Evolutionary conservation across 192 early-diverging fungal genomes (phyloP).

Genomic region (Geosiphon pyriformis): DNA sequence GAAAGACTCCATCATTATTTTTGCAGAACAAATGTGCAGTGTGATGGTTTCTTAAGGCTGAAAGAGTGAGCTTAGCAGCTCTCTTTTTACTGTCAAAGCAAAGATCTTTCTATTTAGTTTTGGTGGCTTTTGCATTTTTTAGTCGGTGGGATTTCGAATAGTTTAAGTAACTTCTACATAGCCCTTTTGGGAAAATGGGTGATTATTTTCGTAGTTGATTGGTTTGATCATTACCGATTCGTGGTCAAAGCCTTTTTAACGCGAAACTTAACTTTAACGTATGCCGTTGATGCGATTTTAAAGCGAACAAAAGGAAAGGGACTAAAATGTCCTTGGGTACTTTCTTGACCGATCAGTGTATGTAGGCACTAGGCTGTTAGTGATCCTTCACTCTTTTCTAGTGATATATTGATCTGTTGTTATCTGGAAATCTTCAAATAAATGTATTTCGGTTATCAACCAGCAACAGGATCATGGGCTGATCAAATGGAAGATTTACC

Average conservation of each 20-base stretch:
- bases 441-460: background rate
- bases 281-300: background rate
- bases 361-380: conserved; percentile 21
- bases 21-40: background rate
- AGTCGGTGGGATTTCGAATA: background rate
- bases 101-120: background rate
- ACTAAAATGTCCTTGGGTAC: conserved; percentile 83
- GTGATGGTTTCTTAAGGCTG: background rate
- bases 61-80: background rate
- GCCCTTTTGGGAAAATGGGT: background rate
- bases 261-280: background rate
- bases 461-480: conserved; percentile 76
- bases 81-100: background rate
- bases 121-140: background rate
- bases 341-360: conserved; percentile 71
- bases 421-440: background rate
- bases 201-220: background rate
- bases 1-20: background rate
- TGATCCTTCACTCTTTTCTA: background rate
- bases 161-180: background rate
- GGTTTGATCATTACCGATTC: background rate
- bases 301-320: conserved; percentile 66
- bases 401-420: background rate
- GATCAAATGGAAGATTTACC: conserved; percentile 89
- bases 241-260: background rate